These are phyloP conservation scores for Leucaena leucocephala DNA, from an alignment of 306 rosid species.

Conservation along the genomic window DNA sequence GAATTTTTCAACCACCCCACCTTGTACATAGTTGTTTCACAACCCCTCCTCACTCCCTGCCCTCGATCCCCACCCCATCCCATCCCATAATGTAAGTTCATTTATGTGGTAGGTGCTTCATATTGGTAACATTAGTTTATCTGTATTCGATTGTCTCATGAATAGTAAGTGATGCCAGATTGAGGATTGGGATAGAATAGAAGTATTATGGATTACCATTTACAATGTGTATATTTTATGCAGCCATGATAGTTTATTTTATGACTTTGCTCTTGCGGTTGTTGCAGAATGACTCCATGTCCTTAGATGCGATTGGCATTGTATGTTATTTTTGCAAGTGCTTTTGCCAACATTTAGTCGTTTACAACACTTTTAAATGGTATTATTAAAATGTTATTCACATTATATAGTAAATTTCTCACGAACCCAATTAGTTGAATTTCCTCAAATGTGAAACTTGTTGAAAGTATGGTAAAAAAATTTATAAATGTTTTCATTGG, in stretches of 20 bases:
- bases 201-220: conserved; percentile 5
- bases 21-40: conserved; percentile 45
- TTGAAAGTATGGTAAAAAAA: too few relatives aligned
- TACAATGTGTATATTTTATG: conserved; percentile 6
- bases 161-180: neutral
- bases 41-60: neutral
- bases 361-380: too few relatives aligned
- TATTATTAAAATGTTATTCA: too few relatives aligned
- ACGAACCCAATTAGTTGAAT: too few relatives aligned
- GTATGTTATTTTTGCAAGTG: too few relatives aligned
- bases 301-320: too few relatives aligned
- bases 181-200: conserved; percentile 27
- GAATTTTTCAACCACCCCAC: conserved; percentile 36
- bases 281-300: too few relatives aligned
- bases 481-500: too few relatives aligned
- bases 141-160: conserved; percentile 19
- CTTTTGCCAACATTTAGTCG: too few relatives aligned
- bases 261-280: neutral
- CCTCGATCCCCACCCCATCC: neutral
- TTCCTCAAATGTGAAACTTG: too few relatives aligned
- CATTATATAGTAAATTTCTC: too few relatives aligned
- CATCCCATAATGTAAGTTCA: conserved; percentile 48
- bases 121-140: conserved; percentile 28
- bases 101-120: conserved; percentile 32
- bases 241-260: neutral